Evolutionary conservation across 805 yeast species (phyloP).

Genomic region (Candida tibetensis): DNA sequence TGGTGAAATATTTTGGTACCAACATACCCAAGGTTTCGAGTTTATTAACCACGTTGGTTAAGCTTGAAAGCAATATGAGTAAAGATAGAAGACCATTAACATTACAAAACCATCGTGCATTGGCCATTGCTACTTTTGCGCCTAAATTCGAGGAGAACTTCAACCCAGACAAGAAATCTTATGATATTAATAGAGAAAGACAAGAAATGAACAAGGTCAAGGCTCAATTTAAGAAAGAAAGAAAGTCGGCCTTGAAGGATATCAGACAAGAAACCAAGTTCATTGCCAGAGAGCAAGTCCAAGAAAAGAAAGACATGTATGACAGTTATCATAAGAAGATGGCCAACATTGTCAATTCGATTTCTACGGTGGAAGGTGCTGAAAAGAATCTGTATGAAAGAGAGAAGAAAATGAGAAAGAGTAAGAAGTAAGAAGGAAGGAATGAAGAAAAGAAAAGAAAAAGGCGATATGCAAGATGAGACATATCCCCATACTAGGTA

Average conservation of each 20-base stretch:
- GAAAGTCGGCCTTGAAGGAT: conserved; percentile 83
- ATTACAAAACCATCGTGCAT: conserved; percentile 78
- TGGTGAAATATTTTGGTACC: conserved; percentile 21
- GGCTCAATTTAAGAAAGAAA: conserved; percentile 86
- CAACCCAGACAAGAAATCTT: conserved; percentile 92
- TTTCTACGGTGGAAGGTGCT: conserved; percentile 92
- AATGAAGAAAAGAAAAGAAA: too few species aligned
- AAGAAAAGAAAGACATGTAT: conserved; percentile 71
- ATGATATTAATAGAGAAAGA: conserved; percentile 77
- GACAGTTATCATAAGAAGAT: conserved; percentile 84
- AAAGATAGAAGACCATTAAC: conserved; percentile 55
- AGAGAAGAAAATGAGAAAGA: conserved; percentile 67
- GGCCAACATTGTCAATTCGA: conserved; percentile 80
- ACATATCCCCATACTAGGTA: too few species aligned
- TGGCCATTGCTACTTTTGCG: conserved; percentile 78
- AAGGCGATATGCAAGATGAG: too few species aligned
- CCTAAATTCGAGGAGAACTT: conserved; percentile 95
- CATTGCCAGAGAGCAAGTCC: conserved; percentile 79
- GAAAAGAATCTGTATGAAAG: conserved; percentile 90
- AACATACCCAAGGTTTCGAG: conserved; percentile 18
- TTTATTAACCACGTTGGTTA: conserved; percentile 49
- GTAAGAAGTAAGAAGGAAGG: conserved; percentile 15
- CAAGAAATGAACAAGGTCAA: conserved; percentile 81
- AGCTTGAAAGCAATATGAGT: conserved; percentile 37
- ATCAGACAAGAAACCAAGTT: conserved; percentile 86